Conservation (phyloP, 176 grass and related monocot genomes). For the Zoysia pacifica region DNA sequence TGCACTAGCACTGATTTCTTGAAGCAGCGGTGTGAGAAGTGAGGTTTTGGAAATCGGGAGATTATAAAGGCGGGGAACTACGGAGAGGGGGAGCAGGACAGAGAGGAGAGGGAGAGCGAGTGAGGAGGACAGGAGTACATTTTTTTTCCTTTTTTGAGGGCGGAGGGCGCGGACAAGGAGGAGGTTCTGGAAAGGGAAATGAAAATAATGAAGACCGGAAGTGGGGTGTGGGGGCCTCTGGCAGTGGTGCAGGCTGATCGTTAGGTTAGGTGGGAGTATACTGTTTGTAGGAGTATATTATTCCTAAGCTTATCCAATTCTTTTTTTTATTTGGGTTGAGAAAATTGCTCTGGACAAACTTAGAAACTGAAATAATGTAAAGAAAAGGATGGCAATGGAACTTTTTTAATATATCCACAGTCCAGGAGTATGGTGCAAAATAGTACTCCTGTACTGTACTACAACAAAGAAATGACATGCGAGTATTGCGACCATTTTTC, state of each 20-base stretch:
- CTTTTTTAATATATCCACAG: not conserved
- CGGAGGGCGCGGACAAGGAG: constrained; percentile 7
- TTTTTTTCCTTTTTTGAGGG: not conserved
- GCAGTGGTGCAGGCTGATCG: not conserved
- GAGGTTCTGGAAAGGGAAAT: constrained; percentile 39
- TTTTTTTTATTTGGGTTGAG: not conserved
- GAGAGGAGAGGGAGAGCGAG: not conserved
- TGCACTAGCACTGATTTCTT: not conserved
- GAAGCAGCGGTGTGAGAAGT: not conserved
- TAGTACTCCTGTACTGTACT: too few relatives aligned
- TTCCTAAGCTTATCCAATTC: constrained; percentile 25
- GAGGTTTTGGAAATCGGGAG: not conserved
- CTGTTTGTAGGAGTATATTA: too few relatives aligned
- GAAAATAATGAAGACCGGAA: constrained; percentile 22
- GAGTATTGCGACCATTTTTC: not conserved
- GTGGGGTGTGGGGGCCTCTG: constrained; percentile 11
- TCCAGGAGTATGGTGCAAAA: not conserved
- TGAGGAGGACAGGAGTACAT: not conserved
- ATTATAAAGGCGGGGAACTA: constrained; percentile 38
- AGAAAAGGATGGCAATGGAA: not conserved
- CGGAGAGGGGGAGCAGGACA: not conserved
- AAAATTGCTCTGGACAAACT: not conserved
- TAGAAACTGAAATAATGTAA: not conserved
- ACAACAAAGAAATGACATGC: not conserved
- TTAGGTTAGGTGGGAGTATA: constrained; percentile 11